phyloP scores from a whole-genome alignment of 2,329 filamentous ascomycete species.

The Trichoderma sp. region DNA sequence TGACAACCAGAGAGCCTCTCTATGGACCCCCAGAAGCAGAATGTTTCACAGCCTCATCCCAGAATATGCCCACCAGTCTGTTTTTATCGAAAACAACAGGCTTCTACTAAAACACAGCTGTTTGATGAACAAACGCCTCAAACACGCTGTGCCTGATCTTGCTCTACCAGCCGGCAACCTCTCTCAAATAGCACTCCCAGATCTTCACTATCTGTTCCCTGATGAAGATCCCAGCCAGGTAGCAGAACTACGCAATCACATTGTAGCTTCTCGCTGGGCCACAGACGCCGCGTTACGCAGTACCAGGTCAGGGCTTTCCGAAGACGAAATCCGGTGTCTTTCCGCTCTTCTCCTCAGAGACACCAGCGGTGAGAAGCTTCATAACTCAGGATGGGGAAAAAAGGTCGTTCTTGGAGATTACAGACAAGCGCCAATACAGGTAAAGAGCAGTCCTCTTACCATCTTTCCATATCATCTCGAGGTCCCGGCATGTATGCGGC shows the following conservation, averaged over 20 bases:
- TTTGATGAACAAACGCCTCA: not conserved
- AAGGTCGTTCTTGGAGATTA: not conserved
- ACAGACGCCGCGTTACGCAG: not conserved
- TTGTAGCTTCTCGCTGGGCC: not conserved
- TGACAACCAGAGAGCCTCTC: not conserved
- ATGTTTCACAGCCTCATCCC: not conserved
- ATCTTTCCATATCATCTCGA: not conserved
- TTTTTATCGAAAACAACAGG: not conserved
- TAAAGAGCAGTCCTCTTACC: not conserved
- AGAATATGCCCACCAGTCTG: not conserved
- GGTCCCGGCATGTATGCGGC: not conserved
- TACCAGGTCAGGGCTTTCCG: not conserved
- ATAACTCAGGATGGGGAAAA: not conserved
- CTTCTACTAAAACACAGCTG: not conserved
- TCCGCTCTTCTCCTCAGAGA: not conserved
- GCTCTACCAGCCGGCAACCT: not conserved
- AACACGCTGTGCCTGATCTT: not conserved
- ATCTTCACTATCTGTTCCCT: not conserved
- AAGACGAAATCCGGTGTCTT: not conserved
- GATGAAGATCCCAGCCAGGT: not conserved
- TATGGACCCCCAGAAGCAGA: not conserved
- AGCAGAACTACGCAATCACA: not conserved
- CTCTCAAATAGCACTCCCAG: not conserved
- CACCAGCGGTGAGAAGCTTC: not conserved
- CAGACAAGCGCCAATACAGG: not conserved